phyloP scores from a whole-genome alignment of 73 alveolate species.

The Paramecium caudatum region DNA sequence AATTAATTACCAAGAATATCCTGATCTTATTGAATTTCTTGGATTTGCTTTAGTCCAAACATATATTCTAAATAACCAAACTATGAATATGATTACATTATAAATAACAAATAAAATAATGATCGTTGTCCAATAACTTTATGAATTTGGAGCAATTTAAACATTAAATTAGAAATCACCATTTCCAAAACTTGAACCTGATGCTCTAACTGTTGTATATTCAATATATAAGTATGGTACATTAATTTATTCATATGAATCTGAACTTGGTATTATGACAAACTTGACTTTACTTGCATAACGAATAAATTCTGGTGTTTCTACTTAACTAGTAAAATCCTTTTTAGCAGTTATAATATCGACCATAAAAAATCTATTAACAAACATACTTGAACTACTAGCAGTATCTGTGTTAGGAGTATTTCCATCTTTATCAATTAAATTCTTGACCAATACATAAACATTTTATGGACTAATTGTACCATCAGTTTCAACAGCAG shows the following conservation, averaged over 20 bases:
- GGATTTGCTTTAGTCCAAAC: conserved; percentile 75
- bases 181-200: conserved; percentile 42
- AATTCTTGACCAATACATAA: not conserved
- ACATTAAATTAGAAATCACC: conserved; percentile 32
- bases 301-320: not conserved
- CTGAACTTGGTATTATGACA: not conserved
- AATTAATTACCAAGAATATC: not conserved
- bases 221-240: conserved; percentile 35
- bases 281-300: conserved; percentile 15
- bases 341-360: not conserved
- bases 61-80: conserved; percentile 39
- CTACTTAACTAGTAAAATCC: not conserved
- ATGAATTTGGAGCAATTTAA: not conserved
- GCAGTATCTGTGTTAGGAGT: not conserved
- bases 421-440: conserved; percentile 7
- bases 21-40: not conserved
- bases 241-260: not conserved
- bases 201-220: not conserved
- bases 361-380: not conserved
- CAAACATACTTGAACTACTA: not conserved
- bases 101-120: conserved; percentile 41
- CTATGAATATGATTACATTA: not conserved
- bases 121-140: conserved; percentile 38
- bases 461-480: not conserved
- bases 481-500: not conserved